Conservation (phyloP, 2,329 filamentous ascomycete genomes). For the Hawksworthiomyces lignivorus region DNA sequence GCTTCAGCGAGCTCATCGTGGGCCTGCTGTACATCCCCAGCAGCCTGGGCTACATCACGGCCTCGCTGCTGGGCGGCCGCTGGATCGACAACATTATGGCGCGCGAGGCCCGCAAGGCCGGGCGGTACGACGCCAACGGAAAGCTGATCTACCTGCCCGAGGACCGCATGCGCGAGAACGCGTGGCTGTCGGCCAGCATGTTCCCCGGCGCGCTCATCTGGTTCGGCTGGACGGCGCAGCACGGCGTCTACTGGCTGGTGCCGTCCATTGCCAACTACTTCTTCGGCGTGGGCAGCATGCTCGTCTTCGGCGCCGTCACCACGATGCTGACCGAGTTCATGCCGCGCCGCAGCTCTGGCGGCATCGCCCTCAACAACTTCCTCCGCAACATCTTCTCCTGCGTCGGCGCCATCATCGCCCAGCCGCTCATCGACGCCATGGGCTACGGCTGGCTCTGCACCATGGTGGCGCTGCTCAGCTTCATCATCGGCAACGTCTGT, state of each 20-base stretch:
- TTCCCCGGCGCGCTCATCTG: constrained; percentile 65
- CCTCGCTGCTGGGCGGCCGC: constrained; percentile 60
- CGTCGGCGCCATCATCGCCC: constrained; percentile 59
- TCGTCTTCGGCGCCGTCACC: constrained; percentile 65
- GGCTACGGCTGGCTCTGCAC: constrained; percentile 74
- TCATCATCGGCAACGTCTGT: constrained; percentile 48
- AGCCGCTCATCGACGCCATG: constrained; percentile 62
- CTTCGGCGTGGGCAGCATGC: constrained; percentile 72
- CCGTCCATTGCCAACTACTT: constrained; percentile 60
- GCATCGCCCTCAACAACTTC: constrained; percentile 77
- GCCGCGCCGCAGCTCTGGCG: constrained; percentile 60
- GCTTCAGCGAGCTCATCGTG: constrained; percentile 58
- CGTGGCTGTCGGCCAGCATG: constrained; percentile 63
- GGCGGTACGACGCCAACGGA: constrained; percentile 59
- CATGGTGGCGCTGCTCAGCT: constrained; percentile 41
- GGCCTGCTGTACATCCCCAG: constrained; percentile 72
- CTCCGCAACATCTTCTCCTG: constrained; percentile 71
- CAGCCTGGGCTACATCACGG: constrained; percentile 63
- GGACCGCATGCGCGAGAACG: constrained; percentile 76
- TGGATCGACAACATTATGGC: constrained; percentile 81
- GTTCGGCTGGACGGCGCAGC: constrained; percentile 68
- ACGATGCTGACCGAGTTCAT: constrained; percentile 86
- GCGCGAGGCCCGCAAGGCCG: constrained; percentile 62
- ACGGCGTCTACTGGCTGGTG: constrained; percentile 58
- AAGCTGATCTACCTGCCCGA: constrained; percentile 64